phyloP scores from a whole-genome alignment of 2,329 filamentous ascomycete genomes.

The Diaporthe capsici region DNA sequence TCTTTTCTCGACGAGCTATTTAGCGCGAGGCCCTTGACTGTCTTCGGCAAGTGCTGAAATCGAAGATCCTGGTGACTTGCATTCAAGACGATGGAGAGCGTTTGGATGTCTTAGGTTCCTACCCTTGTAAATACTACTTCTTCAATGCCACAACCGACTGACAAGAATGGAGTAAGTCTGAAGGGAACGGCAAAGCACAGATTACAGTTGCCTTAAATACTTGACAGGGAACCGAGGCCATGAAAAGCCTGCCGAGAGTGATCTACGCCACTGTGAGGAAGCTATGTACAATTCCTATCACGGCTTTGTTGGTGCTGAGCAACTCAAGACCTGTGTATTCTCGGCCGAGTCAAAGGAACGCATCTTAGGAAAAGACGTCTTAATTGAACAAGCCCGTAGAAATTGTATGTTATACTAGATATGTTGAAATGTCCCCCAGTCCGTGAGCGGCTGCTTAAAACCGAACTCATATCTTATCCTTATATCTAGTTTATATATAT shows the following conservation, averaged over 20 bases:
- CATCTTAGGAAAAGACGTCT: rapidly evolving
- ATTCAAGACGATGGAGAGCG: background rate
- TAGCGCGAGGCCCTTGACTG: background rate
- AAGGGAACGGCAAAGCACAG: background rate
- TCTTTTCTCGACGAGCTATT: background rate
- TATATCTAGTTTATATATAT: background rate
- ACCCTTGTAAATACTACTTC: background rate
- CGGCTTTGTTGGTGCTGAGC: background rate
- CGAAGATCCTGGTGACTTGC: background rate
- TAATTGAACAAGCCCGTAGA: background rate
- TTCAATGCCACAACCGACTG: background rate
- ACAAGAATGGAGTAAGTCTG: background rate
- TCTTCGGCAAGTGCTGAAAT: background rate
- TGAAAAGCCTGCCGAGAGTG: background rate
- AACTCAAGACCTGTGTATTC: background rate
- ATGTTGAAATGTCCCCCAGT: background rate
- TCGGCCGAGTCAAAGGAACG: no score
- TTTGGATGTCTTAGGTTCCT: background rate
- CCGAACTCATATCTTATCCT: background rate
- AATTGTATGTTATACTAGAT: no score
- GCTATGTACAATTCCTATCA: background rate
- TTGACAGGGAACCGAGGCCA: no score
- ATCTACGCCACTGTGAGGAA: background rate
- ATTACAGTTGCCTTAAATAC: background rate
- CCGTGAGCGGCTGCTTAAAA: background rate